Conservation (phyloP, 2,329 filamentous ascomycete genomes). For the Pyricularia sp. region DNA sequence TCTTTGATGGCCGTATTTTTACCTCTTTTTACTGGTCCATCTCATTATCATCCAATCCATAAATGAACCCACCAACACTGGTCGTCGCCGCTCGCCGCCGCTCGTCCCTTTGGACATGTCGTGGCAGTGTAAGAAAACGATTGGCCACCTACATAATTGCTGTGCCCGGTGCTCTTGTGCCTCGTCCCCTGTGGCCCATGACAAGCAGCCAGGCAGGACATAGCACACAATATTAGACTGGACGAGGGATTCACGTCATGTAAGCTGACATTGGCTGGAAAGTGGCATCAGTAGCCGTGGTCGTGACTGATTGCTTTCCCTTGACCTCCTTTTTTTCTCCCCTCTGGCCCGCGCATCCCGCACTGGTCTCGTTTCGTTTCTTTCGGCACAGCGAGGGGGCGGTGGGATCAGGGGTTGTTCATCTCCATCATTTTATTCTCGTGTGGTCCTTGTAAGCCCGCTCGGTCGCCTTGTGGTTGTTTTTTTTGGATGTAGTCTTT, state of each 20-base stretch:
- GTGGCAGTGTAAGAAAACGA: neutral
- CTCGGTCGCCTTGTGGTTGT: neutral
- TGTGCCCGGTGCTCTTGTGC: neutral
- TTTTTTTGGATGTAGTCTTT: neutral
- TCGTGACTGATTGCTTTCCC: neutral
- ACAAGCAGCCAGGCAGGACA: neutral
- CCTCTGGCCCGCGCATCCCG: neutral
- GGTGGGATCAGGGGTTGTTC: neutral
- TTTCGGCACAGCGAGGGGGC: neutral
- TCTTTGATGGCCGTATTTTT: neutral
- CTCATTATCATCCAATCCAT: neutral
- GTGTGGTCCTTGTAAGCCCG: neutral
- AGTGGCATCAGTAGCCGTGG: neutral
- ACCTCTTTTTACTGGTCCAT: neutral
- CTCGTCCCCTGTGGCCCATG: neutral
- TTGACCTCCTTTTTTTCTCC: neutral
- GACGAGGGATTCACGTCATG: neutral
- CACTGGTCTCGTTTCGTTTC: neutral
- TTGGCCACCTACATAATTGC: neutral
- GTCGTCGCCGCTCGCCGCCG: neutral
- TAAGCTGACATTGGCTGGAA: neutral
- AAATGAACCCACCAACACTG: neutral
- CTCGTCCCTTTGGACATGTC: neutral
- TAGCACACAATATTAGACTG: neutral
- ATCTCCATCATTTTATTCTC: neutral